These are phyloP conservation scores for Terfezia boudieri DNA, from an alignment of 495 filamentous ascomycete genomes.

Conservation along the genomic window DNA sequence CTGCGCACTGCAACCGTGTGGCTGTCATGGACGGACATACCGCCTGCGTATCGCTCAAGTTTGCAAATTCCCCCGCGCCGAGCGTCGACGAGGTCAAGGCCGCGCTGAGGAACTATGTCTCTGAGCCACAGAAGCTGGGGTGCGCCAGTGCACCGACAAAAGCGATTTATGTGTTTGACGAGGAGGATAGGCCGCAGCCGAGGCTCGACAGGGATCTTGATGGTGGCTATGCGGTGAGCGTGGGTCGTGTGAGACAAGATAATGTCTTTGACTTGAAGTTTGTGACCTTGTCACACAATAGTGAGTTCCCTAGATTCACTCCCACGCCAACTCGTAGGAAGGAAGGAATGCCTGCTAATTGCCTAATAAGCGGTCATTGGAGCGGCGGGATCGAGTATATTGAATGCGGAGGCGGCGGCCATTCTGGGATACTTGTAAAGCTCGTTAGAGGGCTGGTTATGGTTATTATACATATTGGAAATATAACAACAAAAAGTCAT, in stretches of 20 bases:
- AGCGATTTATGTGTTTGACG: slow-evolving; percentile 57
- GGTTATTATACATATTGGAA: too few species aligned
- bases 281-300: slow-evolving; percentile 66
- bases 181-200: slow-evolving; percentile 65
- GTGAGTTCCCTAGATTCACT: slow-evolving; percentile 24
- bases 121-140: slow-evolving; percentile 49
- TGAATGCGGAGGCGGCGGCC: slow-evolving; percentile 84
- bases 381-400: slow-evolving; percentile 77
- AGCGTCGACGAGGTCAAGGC: slow-evolving; percentile 42
- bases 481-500: too few species aligned
- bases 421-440: slow-evolving; percentile 60
- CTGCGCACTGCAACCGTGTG: slow-evolving; percentile 64
- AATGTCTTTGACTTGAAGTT: slow-evolving; percentile 69
- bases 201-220: slow-evolving; percentile 54
- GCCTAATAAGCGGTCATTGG: slow-evolving; percentile 50
- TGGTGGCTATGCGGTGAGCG: slow-evolving; percentile 58
- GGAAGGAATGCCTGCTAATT: too few species aligned
- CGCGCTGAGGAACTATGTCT: slow-evolving; percentile 48
- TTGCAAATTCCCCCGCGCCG: slow-evolving; percentile 34
- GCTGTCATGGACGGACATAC: slow-evolving; percentile 69
- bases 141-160: slow-evolving; percentile 54
- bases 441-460: neutral
- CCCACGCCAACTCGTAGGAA: too few species aligned
- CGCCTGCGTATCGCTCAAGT: slow-evolving; percentile 57
- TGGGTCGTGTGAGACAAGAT: slow-evolving; percentile 54